Evolutionary conservation across 1,139 yeast genomes (phyloP).

Genomic region (Meyerozyma elateridarum): DNA sequence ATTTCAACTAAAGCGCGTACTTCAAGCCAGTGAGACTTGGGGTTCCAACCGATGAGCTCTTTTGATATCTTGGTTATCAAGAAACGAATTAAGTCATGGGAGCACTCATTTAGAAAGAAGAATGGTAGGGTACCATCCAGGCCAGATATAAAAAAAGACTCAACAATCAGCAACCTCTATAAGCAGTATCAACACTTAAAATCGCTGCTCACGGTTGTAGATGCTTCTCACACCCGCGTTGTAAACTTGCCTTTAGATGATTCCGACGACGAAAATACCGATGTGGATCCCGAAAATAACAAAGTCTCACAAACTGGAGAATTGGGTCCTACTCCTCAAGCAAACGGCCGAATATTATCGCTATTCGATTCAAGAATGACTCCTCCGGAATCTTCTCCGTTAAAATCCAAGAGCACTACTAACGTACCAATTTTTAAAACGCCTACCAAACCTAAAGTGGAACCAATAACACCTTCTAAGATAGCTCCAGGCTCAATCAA

Average conservation of each 20-base stretch:
- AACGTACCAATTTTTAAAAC: slow-evolving; percentile 23
- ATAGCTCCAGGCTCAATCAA: slow-evolving; percentile 12
- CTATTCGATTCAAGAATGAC: slow-evolving; percentile 52
- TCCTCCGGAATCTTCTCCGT: slow-evolving; percentile 45
- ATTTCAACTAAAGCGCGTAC: too few relatives aligned
- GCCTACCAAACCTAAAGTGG: slow-evolving; percentile 24
- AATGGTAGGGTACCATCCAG: slow-evolving; percentile 49
- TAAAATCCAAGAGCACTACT: slow-evolving; percentile 14
- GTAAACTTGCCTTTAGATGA: slow-evolving; percentile 6
- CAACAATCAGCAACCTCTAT: slow-evolving; percentile 40
- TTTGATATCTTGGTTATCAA: too few relatives aligned
- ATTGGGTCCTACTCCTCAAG: slow-evolving; percentile 75
- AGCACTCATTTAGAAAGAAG: slow-evolving; percentile 38
- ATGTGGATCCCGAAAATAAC: slow-evolving; percentile 3
- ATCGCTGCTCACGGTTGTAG: slow-evolving; percentile 5
- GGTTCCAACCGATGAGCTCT: too few relatives aligned
- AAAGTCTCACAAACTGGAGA: slow-evolving; percentile 22
- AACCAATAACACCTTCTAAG: slow-evolving; percentile 10
- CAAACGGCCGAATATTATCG: slow-evolving; percentile 64
- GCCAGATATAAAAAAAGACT: slow-evolving; percentile 47
- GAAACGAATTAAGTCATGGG: slow-evolving; percentile 60
- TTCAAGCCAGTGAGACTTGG: too few relatives aligned
- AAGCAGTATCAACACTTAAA: slow-evolving; percentile 36
- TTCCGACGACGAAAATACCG: slow-evolving; percentile 7
- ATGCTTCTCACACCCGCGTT: neutral